A percentile compares a stretch with the other conserved stretches of the same genome.
Evolutionary conservation across 78 protist genomes (phyloP).

Genomic region (Pelomyxa schiedti): DNA sequence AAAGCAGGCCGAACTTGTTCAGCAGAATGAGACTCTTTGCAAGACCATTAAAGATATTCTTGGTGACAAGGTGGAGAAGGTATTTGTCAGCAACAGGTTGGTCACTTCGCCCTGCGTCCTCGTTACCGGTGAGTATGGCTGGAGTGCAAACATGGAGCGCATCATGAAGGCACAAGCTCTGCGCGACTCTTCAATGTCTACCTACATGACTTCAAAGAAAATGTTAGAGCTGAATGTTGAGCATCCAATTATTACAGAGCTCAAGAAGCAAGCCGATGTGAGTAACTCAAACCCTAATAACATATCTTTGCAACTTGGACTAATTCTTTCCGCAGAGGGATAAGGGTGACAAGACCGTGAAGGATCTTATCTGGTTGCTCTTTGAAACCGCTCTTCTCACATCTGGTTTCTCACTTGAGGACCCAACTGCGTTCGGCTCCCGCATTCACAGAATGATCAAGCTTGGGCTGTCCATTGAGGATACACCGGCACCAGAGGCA

Average conservation of each 20-base stretch:
- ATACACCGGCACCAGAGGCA: no score
- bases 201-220: constrained; percentile 93
- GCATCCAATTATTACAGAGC: constrained; percentile 84
- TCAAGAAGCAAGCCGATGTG: constrained; percentile 62
- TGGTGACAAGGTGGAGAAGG: constrained; percentile 99
- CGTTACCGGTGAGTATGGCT: constrained; percentile 95
- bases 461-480: constrained; percentile 80
- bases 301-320: no score
- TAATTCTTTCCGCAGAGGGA: no score
- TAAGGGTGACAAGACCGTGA: constrained; percentile 78
- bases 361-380: constrained; percentile 89
- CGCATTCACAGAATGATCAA: constrained; percentile 97
- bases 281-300: no score
- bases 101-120: constrained; percentile 90
- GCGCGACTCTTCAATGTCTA: constrained; percentile 87
- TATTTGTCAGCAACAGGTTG: constrained; percentile 79
- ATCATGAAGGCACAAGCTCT: constrained; percentile 99
- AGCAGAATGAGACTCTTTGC: constrained; percentile 79
- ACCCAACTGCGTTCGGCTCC: constrained; percentile 77
- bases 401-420: constrained; percentile 97
- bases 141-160: constrained; percentile 99
- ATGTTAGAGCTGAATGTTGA: constrained; percentile 95
- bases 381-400: constrained; percentile 94
- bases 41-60: constrained; percentile 95
- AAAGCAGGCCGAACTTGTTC: constrained; percentile 78